Conservation (phyloP, 1,284 basidiomycete genomes). For the Malassezia brasiliensis region DNA sequence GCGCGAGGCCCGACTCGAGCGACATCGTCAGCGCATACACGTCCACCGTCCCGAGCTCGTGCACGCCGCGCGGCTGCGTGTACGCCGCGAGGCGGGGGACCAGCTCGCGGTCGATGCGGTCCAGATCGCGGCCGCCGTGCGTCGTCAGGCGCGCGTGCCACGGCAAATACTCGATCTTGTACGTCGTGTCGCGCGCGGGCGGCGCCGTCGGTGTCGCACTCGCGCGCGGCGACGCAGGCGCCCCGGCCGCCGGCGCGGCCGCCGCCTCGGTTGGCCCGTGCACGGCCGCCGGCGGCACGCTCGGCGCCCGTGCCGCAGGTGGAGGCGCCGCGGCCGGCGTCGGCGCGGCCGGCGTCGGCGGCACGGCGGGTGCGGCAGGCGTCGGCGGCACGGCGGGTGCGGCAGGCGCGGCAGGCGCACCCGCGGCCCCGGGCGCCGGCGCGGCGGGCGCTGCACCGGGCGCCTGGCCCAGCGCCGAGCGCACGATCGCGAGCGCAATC, state of each 20-base stretch:
- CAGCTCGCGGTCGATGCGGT: slow-evolving; percentile 61
- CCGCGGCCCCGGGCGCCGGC: neutral
- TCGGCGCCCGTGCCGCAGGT: neutral
- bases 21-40: slow-evolving; percentile 82
- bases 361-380: neutral
- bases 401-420: neutral
- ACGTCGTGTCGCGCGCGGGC: slow-evolving; percentile 51
- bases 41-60: slow-evolving; percentile 72
- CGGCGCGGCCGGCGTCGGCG: neutral
- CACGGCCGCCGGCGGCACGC: neutral
- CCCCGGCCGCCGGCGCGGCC: slow-evolving; percentile 9
- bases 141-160: slow-evolving; percentile 66
- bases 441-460: neutral
- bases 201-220: neutral
- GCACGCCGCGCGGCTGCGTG: slow-evolving; percentile 57
- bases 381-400: neutral
- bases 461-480: slow-evolving; percentile 2
- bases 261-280: slow-evolving; percentile 13
- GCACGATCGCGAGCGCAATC: slow-evolving; percentile 5
- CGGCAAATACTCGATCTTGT: slow-evolving; percentile 84
- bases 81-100: slow-evolving; percentile 54
- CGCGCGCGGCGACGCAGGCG: slow-evolving; percentile 16
- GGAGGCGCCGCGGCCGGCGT: neutral
- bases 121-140: slow-evolving; percentile 72
- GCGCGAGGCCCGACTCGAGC: slow-evolving; percentile 69